phyloP scores from a whole-genome alignment of 1,284 basidiomycete species.

The Ustilago vetiveriae region DNA sequence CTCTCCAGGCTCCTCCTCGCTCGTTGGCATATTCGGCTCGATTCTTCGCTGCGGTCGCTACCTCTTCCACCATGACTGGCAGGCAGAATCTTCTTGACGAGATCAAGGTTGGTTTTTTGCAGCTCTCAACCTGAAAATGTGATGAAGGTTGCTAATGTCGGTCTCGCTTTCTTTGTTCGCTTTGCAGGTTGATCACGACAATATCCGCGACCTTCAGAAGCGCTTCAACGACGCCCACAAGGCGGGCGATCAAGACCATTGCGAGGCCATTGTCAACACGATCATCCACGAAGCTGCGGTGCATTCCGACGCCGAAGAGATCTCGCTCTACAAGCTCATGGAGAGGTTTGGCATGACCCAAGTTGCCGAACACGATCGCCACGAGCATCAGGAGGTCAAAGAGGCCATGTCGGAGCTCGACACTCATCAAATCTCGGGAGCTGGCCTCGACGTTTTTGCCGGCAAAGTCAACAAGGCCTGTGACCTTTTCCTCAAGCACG shows the following conservation, averaged over 20 bases:
- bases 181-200: slow-evolving; percentile 47
- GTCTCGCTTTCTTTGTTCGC: background rate
- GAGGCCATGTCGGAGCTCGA: slow-evolving; percentile 41
- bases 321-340: slow-evolving; percentile 53
- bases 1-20: background rate
- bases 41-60: slow-evolving; percentile 11
- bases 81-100: slow-evolving; percentile 15
- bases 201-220: slow-evolving; percentile 43
- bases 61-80: slow-evolving; percentile 16
- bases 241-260: slow-evolving; percentile 26
- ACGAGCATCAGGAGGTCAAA: slow-evolving; percentile 56
- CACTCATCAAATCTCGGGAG: slow-evolving; percentile 19
- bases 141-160: too few relatives aligned
- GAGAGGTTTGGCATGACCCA: slow-evolving; percentile 22
- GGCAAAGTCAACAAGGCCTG: slow-evolving; percentile 42
- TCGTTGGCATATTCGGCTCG: background rate
- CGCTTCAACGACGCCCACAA: slow-evolving; percentile 27
- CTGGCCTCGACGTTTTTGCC: slow-evolving; percentile 33
- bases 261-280: slow-evolving; percentile 35
- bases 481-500: slow-evolving; percentile 51
- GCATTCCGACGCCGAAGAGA: slow-evolving; percentile 45
- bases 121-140: too few relatives aligned
- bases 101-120: slow-evolving; percentile 26
- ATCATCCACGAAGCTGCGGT: slow-evolving; percentile 33
- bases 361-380: slow-evolving; percentile 32